Base-by-base conservation (phyloP, 257 asterid species). In the Osmanthus fragrans region DNA sequence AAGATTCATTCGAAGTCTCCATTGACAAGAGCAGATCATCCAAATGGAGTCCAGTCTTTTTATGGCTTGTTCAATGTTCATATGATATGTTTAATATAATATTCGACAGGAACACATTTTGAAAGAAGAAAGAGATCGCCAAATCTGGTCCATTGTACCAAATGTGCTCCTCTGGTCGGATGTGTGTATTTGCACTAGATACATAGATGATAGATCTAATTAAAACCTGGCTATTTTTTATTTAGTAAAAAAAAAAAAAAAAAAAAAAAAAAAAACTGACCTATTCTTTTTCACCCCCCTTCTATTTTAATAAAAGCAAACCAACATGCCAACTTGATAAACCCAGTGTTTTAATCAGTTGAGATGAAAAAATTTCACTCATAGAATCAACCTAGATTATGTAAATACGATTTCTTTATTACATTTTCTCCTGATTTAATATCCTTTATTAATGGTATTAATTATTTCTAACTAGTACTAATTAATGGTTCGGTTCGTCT, bases 401-500 rank as follows among this genome's bases (percentile, higher is more conserved):
- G 29, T n/a, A 56, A 29, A 56, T 56, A n/a, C 11, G 21, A 19
- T 7, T 25, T 58, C 51, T 58, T 21, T 21, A 21, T n/a, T n/a
- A 58, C 25, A 58, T 5, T 21, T 7, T 58, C 30, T 58, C n/a
- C 15, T 15, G 56, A 47, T 47, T 42, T 47, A 47, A 47, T 47
- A 13, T 4, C 56, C 56, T 47, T 16, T 15, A 5, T 47, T 19
- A 47, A 47, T 47, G 30, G 16, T 27, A 63, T 63, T 63, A 25
- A 63, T 63, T 63, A 63, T 4, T 63, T 63, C n/a, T 63, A 27
- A 63, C 30, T 63, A 3, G 12, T 0, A 60, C 16, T 25, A 23
- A 25, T 75, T 32, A 30, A 65, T 70, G 33, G 56, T 60, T 77
- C 51, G 30, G 15, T 77, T 71, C 4, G 42, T 71, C 12, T 70